Conservation (phyloP, 306 rosid species). For the Rosa lucieae region DNA sequence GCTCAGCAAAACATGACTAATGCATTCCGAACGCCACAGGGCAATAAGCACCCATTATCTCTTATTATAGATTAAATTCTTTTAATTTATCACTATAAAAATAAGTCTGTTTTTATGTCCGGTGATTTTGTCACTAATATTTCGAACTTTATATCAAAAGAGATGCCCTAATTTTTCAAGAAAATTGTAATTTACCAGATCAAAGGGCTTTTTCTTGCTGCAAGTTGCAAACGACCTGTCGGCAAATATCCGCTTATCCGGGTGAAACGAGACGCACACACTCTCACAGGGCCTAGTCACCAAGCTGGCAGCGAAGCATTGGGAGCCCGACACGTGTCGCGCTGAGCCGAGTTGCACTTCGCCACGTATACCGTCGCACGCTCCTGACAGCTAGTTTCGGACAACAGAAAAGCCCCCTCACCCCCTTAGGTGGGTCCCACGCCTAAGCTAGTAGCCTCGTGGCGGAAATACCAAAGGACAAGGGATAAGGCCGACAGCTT, state of each 20-base stretch:
- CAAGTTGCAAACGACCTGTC: conserved; percentile 5
- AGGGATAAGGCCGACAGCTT: conserved; percentile 48
- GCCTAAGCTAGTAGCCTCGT: conserved; percentile 37
- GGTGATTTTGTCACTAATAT: too few species aligned
- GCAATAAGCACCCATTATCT: too few species aligned
- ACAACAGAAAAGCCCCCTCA: conserved; percentile 4
- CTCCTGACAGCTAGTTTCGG: conserved; percentile 36
- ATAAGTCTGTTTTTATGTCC: too few species aligned
- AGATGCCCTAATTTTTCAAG: too few species aligned
- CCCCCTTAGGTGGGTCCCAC: conserved; percentile 53
- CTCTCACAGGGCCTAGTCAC: not conserved
- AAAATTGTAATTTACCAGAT: not conserved
- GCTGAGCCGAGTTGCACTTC: not conserved
- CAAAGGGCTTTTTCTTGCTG: not conserved
- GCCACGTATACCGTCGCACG: conserved; percentile 7
- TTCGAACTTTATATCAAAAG: too few species aligned
- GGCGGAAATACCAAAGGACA: conserved; percentile 64
- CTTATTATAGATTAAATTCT: too few species aligned
- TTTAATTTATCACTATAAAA: too few species aligned
- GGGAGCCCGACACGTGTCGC: conserved; percentile 26
- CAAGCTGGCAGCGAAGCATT: conserved; percentile 22
- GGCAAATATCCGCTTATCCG: conserved; percentile 26
- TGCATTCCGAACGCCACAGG: too few species aligned
- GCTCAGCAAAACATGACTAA: too few species aligned
- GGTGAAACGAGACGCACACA: conserved; percentile 28